Percentiles rank a stretch among this genome's conserved stretches.
Evolutionary conservation across 148 eudicot species (phyloP).

Genomic region (Diospyros lotus): DNA sequence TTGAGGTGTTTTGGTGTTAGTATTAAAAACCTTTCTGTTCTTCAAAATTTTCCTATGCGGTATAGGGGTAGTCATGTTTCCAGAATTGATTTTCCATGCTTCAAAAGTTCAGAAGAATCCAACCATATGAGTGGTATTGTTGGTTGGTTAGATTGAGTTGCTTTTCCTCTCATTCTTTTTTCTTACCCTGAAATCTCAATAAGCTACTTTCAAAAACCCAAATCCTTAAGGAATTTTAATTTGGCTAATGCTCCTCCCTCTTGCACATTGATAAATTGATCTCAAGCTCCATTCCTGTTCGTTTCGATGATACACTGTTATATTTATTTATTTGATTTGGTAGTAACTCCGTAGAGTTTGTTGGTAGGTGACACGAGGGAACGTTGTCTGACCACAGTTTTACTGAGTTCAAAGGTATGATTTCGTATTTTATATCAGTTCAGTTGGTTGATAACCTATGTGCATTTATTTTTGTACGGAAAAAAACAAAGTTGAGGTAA

Average conservation of each 20-base stretch:
- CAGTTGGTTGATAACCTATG: not conserved
- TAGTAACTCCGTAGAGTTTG: not conserved
- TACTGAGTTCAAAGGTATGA: constrained; percentile 38
- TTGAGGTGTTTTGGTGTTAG: too few species aligned
- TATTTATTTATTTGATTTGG: not conserved
- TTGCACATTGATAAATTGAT: too few species aligned
- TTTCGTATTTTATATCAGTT: not conserved
- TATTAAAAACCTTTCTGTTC: too few species aligned
- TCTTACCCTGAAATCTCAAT: not conserved
- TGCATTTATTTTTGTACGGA: not conserved
- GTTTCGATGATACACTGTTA: not conserved
- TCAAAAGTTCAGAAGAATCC: too few species aligned
- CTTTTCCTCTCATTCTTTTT: not conserved
- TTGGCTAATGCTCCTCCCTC: too few species aligned
- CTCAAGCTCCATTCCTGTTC: too few species aligned
- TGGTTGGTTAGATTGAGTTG: not conserved
- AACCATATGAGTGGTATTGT: too few species aligned
- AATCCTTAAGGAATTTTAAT: too few species aligned
- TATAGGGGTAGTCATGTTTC: too few species aligned
- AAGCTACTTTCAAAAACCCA: too few species aligned
- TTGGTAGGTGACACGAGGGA: constrained; percentile 31
- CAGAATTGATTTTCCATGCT: too few species aligned
- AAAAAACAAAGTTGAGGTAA: not conserved
- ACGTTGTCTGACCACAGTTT: constrained; percentile 34
- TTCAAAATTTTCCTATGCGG: too few species aligned